Conservation (phyloP, 2,329 filamentous ascomycete species). For the Hypoxylon sp. region DNA sequence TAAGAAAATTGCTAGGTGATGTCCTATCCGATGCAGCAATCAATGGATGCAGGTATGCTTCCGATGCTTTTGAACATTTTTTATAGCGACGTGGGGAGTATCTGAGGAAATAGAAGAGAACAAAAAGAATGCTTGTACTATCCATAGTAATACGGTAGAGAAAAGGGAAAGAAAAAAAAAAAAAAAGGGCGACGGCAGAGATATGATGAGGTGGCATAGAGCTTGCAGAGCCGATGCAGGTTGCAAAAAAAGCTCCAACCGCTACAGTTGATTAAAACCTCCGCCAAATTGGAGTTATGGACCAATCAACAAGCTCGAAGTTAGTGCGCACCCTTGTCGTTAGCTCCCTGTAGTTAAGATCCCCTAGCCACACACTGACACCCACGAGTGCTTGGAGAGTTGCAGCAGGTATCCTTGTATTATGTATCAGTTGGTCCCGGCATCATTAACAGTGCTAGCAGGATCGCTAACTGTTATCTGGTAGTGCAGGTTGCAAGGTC, state of each 20-base stretch:
- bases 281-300: conserved; percentile 33
- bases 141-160: too few relatives aligned
- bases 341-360: conserved; percentile 38
- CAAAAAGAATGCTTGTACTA: background rate
- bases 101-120: conserved; percentile 1
- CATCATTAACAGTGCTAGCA: conserved; percentile 28
- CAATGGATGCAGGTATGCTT: conserved; percentile 14
- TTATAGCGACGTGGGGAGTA: conserved; percentile 7
- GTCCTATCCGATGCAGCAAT: conserved; percentile 28
- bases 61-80: conserved; percentile 4
- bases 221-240: conserved; percentile 31
- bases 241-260: conserved; percentile 34
- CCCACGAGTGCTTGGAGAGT: conserved; percentile 31
- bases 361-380: conserved; percentile 39
- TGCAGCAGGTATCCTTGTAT: conserved; percentile 36
- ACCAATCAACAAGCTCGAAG: conserved; percentile 38
- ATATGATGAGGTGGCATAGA: conserved; percentile 40
- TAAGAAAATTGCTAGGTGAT: background rate
- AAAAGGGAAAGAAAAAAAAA: background rate
- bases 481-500: conserved; percentile 14
- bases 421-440: conserved; percentile 22
- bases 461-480: background rate
- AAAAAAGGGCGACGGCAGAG: conserved; percentile 15
- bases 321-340: conserved; percentile 31
- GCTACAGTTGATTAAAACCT: conserved; percentile 43